These are phyloP conservation scores for Botrytis galanthina DNA, from an alignment of 2,329 filamentous ascomycete species.

Conservation along the genomic window DNA sequence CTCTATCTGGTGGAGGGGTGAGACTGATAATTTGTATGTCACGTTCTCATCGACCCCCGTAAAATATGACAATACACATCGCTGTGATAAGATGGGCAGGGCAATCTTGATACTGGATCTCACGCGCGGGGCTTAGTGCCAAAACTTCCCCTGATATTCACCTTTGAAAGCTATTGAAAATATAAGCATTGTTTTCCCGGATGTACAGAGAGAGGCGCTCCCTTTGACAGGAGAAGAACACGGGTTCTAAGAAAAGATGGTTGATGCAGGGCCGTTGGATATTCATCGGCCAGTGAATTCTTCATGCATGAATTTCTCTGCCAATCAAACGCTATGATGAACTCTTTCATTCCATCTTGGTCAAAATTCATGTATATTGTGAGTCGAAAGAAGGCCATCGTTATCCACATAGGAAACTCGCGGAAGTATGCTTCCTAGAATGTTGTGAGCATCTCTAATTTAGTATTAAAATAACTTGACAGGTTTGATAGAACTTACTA, in stretches of 20 bases:
- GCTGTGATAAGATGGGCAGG: neutral
- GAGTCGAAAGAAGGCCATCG: neutral
- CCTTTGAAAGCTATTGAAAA: neutral
- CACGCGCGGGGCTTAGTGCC: neutral
- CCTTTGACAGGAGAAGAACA: neutral
- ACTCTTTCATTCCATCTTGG: neutral
- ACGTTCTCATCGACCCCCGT: neutral
- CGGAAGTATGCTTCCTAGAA: neutral
- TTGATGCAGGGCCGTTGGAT: neutral
- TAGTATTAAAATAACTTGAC: neutral
- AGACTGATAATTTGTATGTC: neutral
- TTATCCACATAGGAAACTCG: neutral
- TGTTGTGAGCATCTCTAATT: neutral
- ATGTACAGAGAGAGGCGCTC: too few species aligned
- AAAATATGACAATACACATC: neutral
- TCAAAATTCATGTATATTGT: neutral
- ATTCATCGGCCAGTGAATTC: neutral
- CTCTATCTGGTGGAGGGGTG: slow-evolving; percentile 4
- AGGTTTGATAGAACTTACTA: neutral
- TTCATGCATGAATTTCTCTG: neutral
- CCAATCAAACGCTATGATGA: neutral
- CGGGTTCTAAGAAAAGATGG: neutral
- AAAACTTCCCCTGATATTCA: neutral
- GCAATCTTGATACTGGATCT: neutral
- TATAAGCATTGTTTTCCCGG: neutral